Evolutionary conservation across 192 early-diverging fungal species (phyloP), one percentile per base, ranked within the genome.

Genomic region (Gryganskiella cystojenkinii): DNA sequence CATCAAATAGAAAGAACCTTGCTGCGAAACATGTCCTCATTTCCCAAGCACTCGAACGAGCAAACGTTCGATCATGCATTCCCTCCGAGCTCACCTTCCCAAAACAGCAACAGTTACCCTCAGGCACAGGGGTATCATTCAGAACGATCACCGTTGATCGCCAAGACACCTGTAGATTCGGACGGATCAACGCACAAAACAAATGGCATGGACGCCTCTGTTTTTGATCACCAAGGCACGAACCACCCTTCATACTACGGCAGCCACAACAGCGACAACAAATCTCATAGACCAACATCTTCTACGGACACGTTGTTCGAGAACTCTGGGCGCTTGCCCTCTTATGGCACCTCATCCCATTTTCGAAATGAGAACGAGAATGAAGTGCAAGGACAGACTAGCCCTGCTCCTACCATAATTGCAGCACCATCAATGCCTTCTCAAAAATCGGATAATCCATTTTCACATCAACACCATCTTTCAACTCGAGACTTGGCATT

Each of bases 11-110:
- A 40, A 40, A 40, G 37, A 40, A 5, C 37, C 13, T 40, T 40
- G 7, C 7, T 13, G 7, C 37, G 37, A 56, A 22, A 22, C 31
- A 73, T 73, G 71, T 73, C 71, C 10, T 72, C 70, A 14, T 66
- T 66, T 42, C 71, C 71, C 7, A 66, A 73, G 47, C 62, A 73
- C 43, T 73, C 71, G n/a, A 61, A 47, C 57, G 62, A 65, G 31
- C 59, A 71, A 31, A 44, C 53, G 0, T 72, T 62, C 20, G 70
- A 72, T 37, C 61, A 64, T 53, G 61, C 61, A 19, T 64, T 72
- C 47, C 70, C 70, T n/a, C 45, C 69, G 8, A 59, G 47, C 31
- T 51, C 60, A n/a, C 61, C 51, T 17, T 31, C 51, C 58, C 22
- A 42, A 15, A 45, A 45, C 42, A 42, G 44, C 43, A 24, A 11